Evolutionary conservation across 257 asterid genomes (phyloP), one percentile per base, ranked within the genome.

Genomic region (Euphrasia confusa): DNA sequence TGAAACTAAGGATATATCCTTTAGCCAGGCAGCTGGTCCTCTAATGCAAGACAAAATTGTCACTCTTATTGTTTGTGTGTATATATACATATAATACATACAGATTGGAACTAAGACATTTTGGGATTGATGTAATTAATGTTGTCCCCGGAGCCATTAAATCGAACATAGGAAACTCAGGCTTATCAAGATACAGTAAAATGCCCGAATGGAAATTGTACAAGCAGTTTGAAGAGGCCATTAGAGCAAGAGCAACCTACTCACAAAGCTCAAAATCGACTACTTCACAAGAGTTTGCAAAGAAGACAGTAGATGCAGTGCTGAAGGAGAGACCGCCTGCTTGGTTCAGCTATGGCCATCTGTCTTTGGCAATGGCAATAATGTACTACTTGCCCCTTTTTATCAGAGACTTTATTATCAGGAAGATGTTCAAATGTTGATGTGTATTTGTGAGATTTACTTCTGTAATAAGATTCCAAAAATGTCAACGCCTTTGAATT

Each of bases 191-290:
- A 50, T 81, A 83, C 78, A 75, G 17, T 26, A 67, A 62, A 61
- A 86, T 86, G 99, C 99, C 99, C 0, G 97, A 89, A 56, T 92
- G 95, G 97, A 84, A 89, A 72, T 60, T 86, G 57, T 92, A 81
- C 84, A 89, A 92, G 79, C 77, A 55, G 62, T 92, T 81, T 55
- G 84, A 76, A 64, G 89, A 74, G 57, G 78, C 82, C 8, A 92
- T 92, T 55, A 72, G 80, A 71, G 84, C 78, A 18, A 79, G 99
- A 64, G 99, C 96, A 37, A 11, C 57, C 0, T 12, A 74, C 11
- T 86, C 97, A 3, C 99, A 89, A 66, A 75, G 82, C 44, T 53
- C 75, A 5, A 77, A 74, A 48, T 84, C 99, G n/a, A 81, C 95
- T 37, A 79, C 96, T 26, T 64, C 99, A 9, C 82, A 89, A 58